Base-by-base conservation (phyloP, 495 filamentous ascomycete species). In the Monascus purpureus region DNA sequence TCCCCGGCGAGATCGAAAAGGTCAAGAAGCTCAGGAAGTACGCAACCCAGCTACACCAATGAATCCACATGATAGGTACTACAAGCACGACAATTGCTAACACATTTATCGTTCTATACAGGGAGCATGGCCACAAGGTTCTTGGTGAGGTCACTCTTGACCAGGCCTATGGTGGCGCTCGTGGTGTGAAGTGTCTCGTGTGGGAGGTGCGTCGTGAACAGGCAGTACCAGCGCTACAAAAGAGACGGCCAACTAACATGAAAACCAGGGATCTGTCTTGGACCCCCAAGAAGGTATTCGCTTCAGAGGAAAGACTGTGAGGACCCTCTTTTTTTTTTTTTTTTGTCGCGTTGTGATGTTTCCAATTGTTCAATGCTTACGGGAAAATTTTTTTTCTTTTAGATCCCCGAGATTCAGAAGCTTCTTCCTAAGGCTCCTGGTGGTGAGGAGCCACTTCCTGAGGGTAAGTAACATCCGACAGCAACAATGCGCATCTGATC, bases 241-340 rank as follows among this genome's bases (percentile, higher is more conserved):
- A 19, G 9, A 20, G 8, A 12, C 25, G 16, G 31, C 32, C 44
- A 38, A 42, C 37, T 25, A 33, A 37, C 34, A 31, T 38, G 19
- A 37, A 27, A 37, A 39, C 1, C 43, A 77, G 74, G 90, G 90
- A 40, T 97, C 90, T 42, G 92, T 97, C 49, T 78, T 97, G 38
- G 90, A 97, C 63, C 73, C 85, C 26, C 87, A 97, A 70, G 88
- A 97, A 70, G 90, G 90, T 64, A 97, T 97, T 63, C 84, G 92
- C 41, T 97, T 97, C 73, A 75, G 92, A 57, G 90, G 92, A 62
- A 83, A 81, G 69, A 97, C 90, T 36, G 73, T 77, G 55, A 54
- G 69, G n/a, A n/a, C n/a, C n/a, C n/a, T n/a, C n/a, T n/a, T n/a
- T n/a, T n/a, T n/a, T n/a, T n/a, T n/a, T n/a, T n/a, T n/a, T n/a